Percentiles rank a stretch among this genome's conserved stretches.
These are phyloP conservation scores for Nyctanthes arbortristis DNA, from an alignment of 257 asterid species.

Conservation along the genomic window DNA sequence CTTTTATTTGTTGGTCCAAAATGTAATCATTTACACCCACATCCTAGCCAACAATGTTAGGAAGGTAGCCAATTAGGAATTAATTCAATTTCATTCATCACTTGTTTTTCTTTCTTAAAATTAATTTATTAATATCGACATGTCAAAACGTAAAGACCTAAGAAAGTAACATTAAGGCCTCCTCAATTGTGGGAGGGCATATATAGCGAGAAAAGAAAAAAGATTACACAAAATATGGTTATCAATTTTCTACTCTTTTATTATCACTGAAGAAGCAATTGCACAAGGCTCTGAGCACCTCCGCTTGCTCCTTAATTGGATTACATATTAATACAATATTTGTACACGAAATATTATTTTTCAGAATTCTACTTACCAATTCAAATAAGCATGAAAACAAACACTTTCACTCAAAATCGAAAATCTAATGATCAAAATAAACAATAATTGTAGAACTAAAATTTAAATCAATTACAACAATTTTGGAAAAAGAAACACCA, in stretches of 20 bases:
- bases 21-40: background rate
- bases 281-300: no score
- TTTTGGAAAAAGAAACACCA: background rate
- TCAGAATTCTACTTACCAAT: background rate
- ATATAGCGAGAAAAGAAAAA: no score
- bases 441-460: background rate
- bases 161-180: no score
- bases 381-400: background rate
- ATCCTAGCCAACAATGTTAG: background rate
- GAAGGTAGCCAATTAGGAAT: background rate
- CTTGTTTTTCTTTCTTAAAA: background rate
- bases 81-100: background rate
- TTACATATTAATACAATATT: no score
- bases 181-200: no score
- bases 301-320: no score
- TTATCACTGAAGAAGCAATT: no score
- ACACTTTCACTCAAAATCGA: background rate
- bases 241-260: no score
- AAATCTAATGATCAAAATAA: background rate
- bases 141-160: no score
- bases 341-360: no score
- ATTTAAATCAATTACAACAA: background rate
- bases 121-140: background rate
- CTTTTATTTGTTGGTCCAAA: background rate
- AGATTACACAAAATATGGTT: no score